Evolutionary conservation across 1,284 basidiomycete genomes (phyloP).

Genomic region (Cerrena zonata): DNA sequence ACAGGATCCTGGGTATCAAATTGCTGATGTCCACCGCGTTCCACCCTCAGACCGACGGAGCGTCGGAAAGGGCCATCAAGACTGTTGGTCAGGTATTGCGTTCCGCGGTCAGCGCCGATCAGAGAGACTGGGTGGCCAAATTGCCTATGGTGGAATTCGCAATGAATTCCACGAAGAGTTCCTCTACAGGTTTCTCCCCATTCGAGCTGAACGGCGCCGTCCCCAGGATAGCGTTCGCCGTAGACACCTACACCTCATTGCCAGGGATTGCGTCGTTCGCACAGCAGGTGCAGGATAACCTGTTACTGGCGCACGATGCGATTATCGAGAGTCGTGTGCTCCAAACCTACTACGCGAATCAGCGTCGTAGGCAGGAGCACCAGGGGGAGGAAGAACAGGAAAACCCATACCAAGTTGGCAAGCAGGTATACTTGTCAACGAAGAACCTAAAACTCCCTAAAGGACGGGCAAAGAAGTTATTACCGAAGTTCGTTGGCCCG

Average conservation of each 20-base stretch:
- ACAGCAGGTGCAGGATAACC: too few relatives aligned
- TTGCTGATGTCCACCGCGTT: constrained; percentile 40
- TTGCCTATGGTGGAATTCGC: constrained; percentile 24
- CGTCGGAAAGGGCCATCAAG: neutral
- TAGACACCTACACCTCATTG: constrained; percentile 13
- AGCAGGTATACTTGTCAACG: constrained; percentile 31
- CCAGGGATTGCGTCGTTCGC: constrained; percentile 21
- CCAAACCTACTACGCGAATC: constrained; percentile 25
- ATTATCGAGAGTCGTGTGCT: constrained; percentile 20
- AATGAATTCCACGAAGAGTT: constrained; percentile 21
- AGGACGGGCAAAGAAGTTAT: too few relatives aligned
- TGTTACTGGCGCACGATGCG: too few relatives aligned
- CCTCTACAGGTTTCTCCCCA: constrained; percentile 17
- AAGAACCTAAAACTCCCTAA: too few relatives aligned
- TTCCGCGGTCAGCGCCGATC: constrained; percentile 20
- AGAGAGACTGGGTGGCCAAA: constrained; percentile 28
- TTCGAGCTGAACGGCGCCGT: constrained; percentile 27
- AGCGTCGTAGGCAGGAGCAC: constrained; percentile 13
- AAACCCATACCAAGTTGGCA: constrained; percentile 13
- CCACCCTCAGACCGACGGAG: too few relatives aligned
- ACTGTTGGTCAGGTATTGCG: constrained; percentile 11
- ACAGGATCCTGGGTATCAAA: constrained; percentile 28
- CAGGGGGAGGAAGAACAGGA: neutral
- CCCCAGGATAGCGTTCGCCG: constrained; percentile 18
- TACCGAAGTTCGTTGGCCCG: constrained; percentile 31